Conservation (phyloP, 345 rosid genomes). For the Salix purpurea region DNA sequence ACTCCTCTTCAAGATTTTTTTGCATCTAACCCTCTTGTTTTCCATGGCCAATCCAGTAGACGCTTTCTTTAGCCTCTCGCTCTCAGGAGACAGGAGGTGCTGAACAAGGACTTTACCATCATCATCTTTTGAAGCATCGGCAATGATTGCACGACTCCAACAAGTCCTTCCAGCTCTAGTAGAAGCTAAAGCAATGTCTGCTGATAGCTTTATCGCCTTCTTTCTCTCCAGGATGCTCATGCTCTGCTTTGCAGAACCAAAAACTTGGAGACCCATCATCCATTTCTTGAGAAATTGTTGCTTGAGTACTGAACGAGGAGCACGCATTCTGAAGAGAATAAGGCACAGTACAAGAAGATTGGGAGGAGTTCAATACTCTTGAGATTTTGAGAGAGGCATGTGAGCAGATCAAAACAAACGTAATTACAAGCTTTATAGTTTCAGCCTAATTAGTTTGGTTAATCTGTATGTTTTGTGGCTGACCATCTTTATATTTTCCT, state of each 20-base stretch:
- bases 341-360: neutral
- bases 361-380: too few relatives aligned
- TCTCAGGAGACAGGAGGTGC: slow-evolving; percentile 38
- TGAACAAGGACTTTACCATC: slow-evolving; percentile 34
- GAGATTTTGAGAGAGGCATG: too few relatives aligned
- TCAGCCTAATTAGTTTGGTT: neutral
- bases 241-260: slow-evolving; percentile 33
- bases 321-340: slow-evolving; percentile 39
- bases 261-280: slow-evolving; percentile 55
- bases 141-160: slow-evolving; percentile 83
- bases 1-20: slow-evolving; percentile 58
- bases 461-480: neutral
- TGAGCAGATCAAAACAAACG: too few relatives aligned
- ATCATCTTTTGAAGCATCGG: slow-evolving; percentile 39
- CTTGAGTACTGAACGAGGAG: slow-evolving; percentile 39
- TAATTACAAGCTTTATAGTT: too few relatives aligned
- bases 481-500: neutral
- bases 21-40: slow-evolving; percentile 49
- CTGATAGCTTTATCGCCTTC: slow-evolving; percentile 71
- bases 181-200: slow-evolving; percentile 87
- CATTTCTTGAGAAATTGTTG: slow-evolving; percentile 74
- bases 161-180: slow-evolving; percentile 56
- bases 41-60: neutral
- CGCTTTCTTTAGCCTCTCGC: slow-evolving; percentile 23
- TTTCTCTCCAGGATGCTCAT: slow-evolving; percentile 56